Percentiles rank a stretch among this genome's conserved stretches.
These are phyloP conservation scores for Sporothrix sp. DNA, from an alignment of 2,329 filamentous ascomycete species.

Conservation along the genomic window DNA sequence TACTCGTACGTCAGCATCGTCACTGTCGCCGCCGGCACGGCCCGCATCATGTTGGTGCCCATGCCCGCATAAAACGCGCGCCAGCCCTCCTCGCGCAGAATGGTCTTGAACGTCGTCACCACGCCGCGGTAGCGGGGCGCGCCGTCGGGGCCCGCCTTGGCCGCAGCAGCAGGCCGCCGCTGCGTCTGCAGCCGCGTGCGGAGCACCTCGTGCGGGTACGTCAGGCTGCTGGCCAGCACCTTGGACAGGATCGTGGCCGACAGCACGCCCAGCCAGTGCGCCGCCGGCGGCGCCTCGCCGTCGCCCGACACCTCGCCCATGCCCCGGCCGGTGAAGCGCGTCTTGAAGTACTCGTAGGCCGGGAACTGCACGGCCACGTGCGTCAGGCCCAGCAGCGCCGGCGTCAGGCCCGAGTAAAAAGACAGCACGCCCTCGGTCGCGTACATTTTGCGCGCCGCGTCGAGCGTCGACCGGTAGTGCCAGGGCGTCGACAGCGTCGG, in stretches of 20 bases:
- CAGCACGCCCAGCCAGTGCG: constrained; percentile 75
- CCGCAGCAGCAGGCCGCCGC: constrained; percentile 46
- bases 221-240: constrained; percentile 84
- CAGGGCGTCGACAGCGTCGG: constrained; percentile 59
- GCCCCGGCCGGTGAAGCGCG: constrained; percentile 75
- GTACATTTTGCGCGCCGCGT: constrained; percentile 96
- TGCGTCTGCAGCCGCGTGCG: constrained; percentile 91
- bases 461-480: constrained; percentile 83
- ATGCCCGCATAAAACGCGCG: constrained; percentile 93
- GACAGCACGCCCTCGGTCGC: constrained; percentile 74
- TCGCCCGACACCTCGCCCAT: constrained; percentile 61
- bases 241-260: constrained; percentile 89
- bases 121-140: constrained; percentile 66
- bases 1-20: constrained; percentile 97
- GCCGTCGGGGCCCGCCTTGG: constrained; percentile 22
- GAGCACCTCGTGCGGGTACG: constrained; percentile 95
- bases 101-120: constrained; percentile 70
- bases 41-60: constrained; percentile 94
- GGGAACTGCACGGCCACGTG: constrained; percentile 98
- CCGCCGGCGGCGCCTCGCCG: constrained; percentile 47
- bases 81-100: constrained; percentile 88
- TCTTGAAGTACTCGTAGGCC: constrained; percentile 88
- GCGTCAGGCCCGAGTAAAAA: constrained; percentile 92
- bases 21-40: constrained; percentile 88
- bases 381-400: constrained; percentile 80